These are phyloP conservation scores for Theobroma cacao DNA, from an alignment of 345 rosid genomes.

Conservation along the genomic window DNA sequence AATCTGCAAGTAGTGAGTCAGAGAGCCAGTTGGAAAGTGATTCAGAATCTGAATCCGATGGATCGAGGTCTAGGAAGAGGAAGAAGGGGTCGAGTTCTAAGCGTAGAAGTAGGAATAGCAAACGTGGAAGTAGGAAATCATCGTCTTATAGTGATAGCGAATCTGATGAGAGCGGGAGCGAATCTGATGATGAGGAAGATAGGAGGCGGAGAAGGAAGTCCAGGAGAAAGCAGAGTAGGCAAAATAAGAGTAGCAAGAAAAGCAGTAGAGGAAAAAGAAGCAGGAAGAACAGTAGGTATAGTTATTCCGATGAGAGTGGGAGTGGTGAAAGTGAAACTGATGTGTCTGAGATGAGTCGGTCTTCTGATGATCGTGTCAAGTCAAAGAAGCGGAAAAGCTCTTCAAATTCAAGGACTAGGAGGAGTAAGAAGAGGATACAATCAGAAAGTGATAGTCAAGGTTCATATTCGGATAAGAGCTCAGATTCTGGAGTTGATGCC, in stretches of 20 bases:
- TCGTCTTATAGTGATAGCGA: constrained; percentile 35
- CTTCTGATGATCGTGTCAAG: constrained; percentile 36
- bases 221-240: constrained; percentile 29
- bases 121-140: constrained; percentile 25
- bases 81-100: constrained; percentile 34
- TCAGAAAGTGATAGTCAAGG: constrained; percentile 40
- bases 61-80: constrained; percentile 32
- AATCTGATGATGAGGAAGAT: constrained; percentile 44
- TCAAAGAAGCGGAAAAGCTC: constrained; percentile 40
- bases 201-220: constrained; percentile 40
- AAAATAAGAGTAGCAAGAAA: constrained; percentile 30
- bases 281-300: constrained; percentile 30
- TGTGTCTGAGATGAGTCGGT: constrained; percentile 30
- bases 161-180: constrained; percentile 46
- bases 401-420: constrained; percentile 27
- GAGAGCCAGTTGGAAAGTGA: constrained; percentile 15
- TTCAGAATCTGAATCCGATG: constrained; percentile 37
- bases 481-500: constrained; percentile 40
- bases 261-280: constrained; percentile 28
- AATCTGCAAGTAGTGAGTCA: constrained; percentile 30
- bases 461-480: constrained; percentile 23
- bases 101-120: constrained; percentile 28
- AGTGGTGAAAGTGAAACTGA: constrained; percentile 36
- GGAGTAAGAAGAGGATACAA: constrained; percentile 36
- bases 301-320: constrained; percentile 42